Percentiles rank a stretch among this genome's conserved stretches.
phyloP scores from a whole-genome alignment of 148 eudicot species.

The Nyssa sinensis region DNA sequence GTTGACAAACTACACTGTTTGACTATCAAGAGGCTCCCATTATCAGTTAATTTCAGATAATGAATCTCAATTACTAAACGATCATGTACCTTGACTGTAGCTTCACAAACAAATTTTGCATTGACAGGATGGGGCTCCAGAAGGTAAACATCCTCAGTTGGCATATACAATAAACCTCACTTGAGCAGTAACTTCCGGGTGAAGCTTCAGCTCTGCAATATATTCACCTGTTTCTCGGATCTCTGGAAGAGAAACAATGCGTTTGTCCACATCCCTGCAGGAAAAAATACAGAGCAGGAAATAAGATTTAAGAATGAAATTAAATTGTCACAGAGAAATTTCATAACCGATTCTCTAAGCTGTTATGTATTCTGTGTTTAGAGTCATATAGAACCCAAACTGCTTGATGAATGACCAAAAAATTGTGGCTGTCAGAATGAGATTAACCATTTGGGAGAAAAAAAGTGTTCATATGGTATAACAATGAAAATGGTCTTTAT shows the following conservation, averaged over 20 bases:
- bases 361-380: background rate
- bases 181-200: slow-evolving; percentile 82
- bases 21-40: background rate
- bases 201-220: slow-evolving; percentile 84
- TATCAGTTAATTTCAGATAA: background rate
- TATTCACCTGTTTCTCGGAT: slow-evolving; percentile 91
- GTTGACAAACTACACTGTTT: background rate
- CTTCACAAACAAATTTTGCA: background rate
- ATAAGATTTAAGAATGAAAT: background rate
- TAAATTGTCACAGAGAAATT: background rate
- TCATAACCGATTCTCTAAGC: background rate
- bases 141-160: slow-evolving; percentile 39
- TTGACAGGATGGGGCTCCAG: slow-evolving; percentile 8
- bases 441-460: background rate
- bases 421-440: background rate
- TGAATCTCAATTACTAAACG: background rate
- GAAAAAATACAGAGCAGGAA: slow-evolving; percentile 2
- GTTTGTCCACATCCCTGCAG: slow-evolving; percentile 88
- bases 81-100: slow-evolving; percentile 10
- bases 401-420: background rate
- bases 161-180: slow-evolving; percentile 72
- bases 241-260: slow-evolving; percentile 74
- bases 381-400: background rate
- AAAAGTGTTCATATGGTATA: too few species aligned
- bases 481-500: background rate